Conservation (phyloP, 345 rosid species). For the Linum usitatissimum region DNA sequence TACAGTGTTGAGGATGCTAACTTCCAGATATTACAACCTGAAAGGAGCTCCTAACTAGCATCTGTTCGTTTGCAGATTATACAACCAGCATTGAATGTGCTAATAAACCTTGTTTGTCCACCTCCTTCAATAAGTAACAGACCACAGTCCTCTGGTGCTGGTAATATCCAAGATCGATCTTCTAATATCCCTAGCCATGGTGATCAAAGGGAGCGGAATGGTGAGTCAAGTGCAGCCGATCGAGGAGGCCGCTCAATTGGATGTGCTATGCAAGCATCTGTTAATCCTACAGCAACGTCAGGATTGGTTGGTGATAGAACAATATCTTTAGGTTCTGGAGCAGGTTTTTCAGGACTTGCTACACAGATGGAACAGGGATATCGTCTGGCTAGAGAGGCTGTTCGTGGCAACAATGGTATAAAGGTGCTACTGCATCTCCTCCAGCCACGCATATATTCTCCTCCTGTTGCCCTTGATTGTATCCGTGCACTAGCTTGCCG, state of each 20-base stretch:
- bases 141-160: slow-evolving; percentile 35
- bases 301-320: slow-evolving; percentile 96
- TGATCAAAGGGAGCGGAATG: slow-evolving; percentile 47
- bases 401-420: slow-evolving; percentile 94
- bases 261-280: slow-evolving; percentile 48
- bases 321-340: slow-evolving; percentile 87
- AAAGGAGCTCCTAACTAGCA: not conserved
- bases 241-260: slow-evolving; percentile 34
- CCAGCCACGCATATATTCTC: slow-evolving; percentile 77
- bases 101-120: slow-evolving; percentile 92
- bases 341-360: slow-evolving; percentile 99
- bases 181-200: slow-evolving; percentile 27
- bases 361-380: slow-evolving; percentile 95
- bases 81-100: slow-evolving; percentile 87
- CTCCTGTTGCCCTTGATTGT: slow-evolving; percentile 88
- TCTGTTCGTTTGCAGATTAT: slow-evolving; percentile 48
- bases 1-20: not conserved
- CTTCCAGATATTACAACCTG: not conserved
- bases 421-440: slow-evolving; percentile 93
- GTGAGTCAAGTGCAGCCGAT: slow-evolving; percentile 35
- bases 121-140: slow-evolving; percentile 96
- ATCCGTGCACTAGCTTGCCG: slow-evolving; percentile 93
- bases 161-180: slow-evolving; percentile 33
- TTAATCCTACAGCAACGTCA: slow-evolving; percentile 43
- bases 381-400: slow-evolving; percentile 90